Conservation (phyloP, 345 rosid species). For the Aquilaria sinensis region DNA sequence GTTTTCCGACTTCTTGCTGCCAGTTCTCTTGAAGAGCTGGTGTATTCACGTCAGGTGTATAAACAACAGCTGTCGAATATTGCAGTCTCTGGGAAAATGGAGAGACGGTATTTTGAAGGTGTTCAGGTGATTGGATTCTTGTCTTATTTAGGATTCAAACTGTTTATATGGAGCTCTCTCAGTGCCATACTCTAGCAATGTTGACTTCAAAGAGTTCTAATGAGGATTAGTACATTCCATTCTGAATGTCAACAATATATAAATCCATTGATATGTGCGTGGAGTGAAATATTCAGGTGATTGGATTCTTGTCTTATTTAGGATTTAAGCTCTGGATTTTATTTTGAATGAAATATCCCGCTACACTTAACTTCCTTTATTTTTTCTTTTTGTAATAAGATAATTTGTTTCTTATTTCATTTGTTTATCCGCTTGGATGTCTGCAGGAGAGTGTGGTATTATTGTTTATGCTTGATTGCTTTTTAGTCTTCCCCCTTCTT, state of each 20-base stretch:
- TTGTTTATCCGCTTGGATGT: too few relatives aligned
- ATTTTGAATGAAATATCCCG: too few relatives aligned
- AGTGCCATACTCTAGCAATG: neutral
- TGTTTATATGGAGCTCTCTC: neutral
- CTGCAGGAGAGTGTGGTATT: too few relatives aligned
- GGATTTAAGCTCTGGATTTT: neutral
- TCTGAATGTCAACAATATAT: too few relatives aligned
- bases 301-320: neutral
- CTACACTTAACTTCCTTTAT: too few relatives aligned
- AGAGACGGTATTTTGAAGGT: constrained; percentile 79
- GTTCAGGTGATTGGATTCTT: constrained; percentile 53
- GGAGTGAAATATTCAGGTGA: constrained; percentile 45
- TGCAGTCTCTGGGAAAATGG: constrained; percentile 95
- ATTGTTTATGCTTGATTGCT: neutral
- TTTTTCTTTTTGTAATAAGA: too few relatives aligned
- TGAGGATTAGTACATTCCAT: neutral
- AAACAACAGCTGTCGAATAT: constrained; percentile 96
- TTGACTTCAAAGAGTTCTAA: neutral
- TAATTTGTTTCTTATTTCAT: too few relatives aligned
- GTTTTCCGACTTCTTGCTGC: constrained; percentile 88
- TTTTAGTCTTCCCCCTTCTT: neutral
- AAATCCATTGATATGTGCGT: too few relatives aligned
- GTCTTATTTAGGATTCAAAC: neutral
- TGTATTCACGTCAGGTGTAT: constrained; percentile 90
- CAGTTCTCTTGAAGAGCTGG: constrained; percentile 90